Conservation (phyloP, 139 green algal species). For the Nannochloris sp. region DNA sequence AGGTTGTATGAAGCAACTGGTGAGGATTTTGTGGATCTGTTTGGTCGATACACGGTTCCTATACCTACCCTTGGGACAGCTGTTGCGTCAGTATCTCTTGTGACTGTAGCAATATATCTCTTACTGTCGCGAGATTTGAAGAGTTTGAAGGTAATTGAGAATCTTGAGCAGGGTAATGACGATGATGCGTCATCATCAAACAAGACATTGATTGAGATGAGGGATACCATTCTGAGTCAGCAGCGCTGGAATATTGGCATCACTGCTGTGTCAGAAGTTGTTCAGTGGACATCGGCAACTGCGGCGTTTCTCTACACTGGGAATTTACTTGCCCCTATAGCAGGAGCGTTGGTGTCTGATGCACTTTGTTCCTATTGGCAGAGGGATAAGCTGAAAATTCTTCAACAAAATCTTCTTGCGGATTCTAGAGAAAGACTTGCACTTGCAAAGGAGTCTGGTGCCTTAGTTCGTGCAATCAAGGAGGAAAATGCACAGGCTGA, state of each 20-base stretch:
- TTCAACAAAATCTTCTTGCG: neutral
- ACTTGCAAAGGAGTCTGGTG: neutral
- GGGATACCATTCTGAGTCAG: neutral
- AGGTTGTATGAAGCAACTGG: conserved; percentile 33
- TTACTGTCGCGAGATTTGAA: neutral
- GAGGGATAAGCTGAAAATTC: neutral
- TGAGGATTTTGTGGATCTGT: conserved; percentile 18
- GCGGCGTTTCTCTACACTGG: conserved; percentile 3
- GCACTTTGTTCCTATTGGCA: neutral
- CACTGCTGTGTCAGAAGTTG: neutral
- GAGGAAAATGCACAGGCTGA: neutral
- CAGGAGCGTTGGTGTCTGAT: conserved; percentile 5
- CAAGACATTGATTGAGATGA: neutral
- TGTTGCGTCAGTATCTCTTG: conserved; percentile 6
- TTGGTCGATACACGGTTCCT: conserved; percentile 1
- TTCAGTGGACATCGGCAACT: conserved; percentile 1
- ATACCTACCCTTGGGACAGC: conserved; percentile 6
- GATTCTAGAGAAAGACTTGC: neutral
- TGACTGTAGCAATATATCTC: neutral
- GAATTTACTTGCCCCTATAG: conserved; percentile 10
- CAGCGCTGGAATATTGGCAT: conserved; percentile 8
- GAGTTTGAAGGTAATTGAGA: neutral
- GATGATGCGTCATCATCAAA: neutral
- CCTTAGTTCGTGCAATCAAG: neutral
- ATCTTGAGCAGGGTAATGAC: neutral